These are phyloP conservation scores for Copromyces sp. DNA, from an alignment of 495 filamentous ascomycete species.

Conservation along the genomic window DNA sequence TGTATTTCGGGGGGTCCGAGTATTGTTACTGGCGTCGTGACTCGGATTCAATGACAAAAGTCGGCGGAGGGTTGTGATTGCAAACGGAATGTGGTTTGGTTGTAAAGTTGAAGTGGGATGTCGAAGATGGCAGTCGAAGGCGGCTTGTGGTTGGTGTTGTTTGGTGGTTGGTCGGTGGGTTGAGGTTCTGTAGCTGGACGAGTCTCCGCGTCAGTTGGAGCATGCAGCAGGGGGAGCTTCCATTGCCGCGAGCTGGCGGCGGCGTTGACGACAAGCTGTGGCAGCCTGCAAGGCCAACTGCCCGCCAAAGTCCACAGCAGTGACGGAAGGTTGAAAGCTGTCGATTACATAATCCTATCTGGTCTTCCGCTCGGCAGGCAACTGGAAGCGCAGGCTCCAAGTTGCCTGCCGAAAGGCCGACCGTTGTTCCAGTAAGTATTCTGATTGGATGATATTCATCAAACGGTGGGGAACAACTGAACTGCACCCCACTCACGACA, in stretches of 20 bases:
- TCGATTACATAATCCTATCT: constrained; percentile 15
- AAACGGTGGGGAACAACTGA: background rate
- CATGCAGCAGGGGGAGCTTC: background rate
- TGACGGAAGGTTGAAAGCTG: background rate
- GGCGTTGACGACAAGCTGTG: constrained; percentile 29
- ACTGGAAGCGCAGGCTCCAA: background rate
- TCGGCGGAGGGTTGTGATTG: background rate
- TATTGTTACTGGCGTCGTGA: background rate
- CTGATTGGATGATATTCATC: background rate
- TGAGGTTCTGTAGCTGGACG: background rate
- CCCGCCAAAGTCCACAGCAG: background rate
- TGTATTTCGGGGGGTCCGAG: background rate
- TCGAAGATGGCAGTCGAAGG: background rate
- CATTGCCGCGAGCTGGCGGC: background rate
- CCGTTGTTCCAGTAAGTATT: background rate
- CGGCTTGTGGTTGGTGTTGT: background rate
- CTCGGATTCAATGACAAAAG: background rate
- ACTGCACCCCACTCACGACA: background rate
- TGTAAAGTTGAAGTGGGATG: background rate
- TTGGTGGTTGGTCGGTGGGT: background rate
- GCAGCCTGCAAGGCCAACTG: constrained; percentile 20
- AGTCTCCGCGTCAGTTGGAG: background rate
- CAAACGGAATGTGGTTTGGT: background rate
- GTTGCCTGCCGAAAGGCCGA: background rate
- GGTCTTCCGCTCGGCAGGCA: background rate